Base-by-base conservation (phyloP, 352 stramenopile species). In the Peronosclerospora sorghi region DNA sequence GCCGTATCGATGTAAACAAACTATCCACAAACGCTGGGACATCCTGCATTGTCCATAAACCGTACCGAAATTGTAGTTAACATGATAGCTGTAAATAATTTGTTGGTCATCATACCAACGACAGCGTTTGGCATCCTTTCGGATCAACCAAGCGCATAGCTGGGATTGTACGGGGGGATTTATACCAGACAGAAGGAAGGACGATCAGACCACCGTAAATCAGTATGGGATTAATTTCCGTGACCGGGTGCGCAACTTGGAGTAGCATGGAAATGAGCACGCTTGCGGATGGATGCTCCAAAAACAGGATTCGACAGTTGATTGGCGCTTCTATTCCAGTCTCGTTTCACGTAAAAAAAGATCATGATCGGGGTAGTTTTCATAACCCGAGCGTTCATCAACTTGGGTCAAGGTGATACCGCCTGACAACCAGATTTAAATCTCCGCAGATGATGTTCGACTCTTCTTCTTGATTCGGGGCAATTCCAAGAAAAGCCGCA, bases 231-330 rank as follows among this genome's bases (percentile, higher is more conserved):
- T 72, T 65, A 34, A 72, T 66, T 12, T 58, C 53, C 17, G 54
- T 59, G 2, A 63, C 41, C 35, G 73, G 41, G 28, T 73, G 63
- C 45, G 73, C 43, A 34, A 70, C 34, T 35, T 73, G 66, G 2
- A 78, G 51, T 21, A 49, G 4, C 44, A 62, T 64, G 32, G 42
- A 47, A 20, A 74, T 59, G 7, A 42, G 10, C 21, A 74, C 35
- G 59, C 35, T 61, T 61, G 19, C 18, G 14, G 18, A 61, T 45
- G 17, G 46, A 9, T 46, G 52, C 15, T 69, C 54, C 0, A 54
- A 30, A 2, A 78, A 44, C 28, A n/a, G n/a, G n/a, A n/a, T n/a
- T n/a, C n/a, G n/a, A n/a, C n/a, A n/a, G n/a, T n/a, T n/a, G n/a
- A n/a, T n/a, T n/a, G n/a, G n/a, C n/a, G n/a, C n/a, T n/a, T n/a